A percentile compares a stretch with the other conserved stretches of the same genome.
These are phyloP conservation scores for Zasmidium citrigriseum DNA, from an alignment of 2,329 filamentous ascomycete species.

Conservation along the genomic window DNA sequence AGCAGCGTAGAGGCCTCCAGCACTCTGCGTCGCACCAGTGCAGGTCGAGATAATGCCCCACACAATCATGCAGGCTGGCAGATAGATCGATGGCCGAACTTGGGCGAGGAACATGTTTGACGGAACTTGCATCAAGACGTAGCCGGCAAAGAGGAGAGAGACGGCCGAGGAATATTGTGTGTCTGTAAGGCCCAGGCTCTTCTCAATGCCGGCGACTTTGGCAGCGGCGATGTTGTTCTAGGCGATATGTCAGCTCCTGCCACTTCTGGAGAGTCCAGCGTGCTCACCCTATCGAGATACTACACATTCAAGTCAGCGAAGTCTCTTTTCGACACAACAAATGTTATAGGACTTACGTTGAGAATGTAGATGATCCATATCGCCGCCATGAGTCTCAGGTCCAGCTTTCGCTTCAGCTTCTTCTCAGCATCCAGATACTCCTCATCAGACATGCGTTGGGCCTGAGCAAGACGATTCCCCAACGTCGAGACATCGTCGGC, in stretches of 20 bases:
- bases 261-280: not conserved
- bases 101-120: conserved; percentile 33
- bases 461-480: not conserved
- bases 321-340: no score
- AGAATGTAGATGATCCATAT: conserved; percentile 73
- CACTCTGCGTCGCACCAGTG: conserved; percentile 23
- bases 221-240: conserved; percentile 12
- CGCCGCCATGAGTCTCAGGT: conserved; percentile 65
- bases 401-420: conserved; percentile 58
- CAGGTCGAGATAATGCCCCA: conserved; percentile 30
- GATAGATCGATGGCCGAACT: conserved; percentile 27
- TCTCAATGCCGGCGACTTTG: conserved; percentile 40
- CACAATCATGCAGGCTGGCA: conserved; percentile 26
- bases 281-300: conserved; percentile 54
- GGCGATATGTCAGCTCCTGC: not conserved
- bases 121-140: conserved; percentile 28
- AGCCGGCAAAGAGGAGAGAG: conserved; percentile 40
- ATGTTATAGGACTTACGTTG: no score
- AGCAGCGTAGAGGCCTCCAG: conserved; percentile 19
- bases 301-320: no score
- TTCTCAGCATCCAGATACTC: conserved; percentile 11
- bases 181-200: conserved; percentile 43
- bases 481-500: not conserved
- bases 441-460: conserved; percentile 3
- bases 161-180: conserved; percentile 41